Percentiles rank a stretch among this genome's conserved stretches.
Conservation (phyloP, 2,329 filamentous ascomycete genomes). For the Aspergillus brunneoviolaceus region DNA sequence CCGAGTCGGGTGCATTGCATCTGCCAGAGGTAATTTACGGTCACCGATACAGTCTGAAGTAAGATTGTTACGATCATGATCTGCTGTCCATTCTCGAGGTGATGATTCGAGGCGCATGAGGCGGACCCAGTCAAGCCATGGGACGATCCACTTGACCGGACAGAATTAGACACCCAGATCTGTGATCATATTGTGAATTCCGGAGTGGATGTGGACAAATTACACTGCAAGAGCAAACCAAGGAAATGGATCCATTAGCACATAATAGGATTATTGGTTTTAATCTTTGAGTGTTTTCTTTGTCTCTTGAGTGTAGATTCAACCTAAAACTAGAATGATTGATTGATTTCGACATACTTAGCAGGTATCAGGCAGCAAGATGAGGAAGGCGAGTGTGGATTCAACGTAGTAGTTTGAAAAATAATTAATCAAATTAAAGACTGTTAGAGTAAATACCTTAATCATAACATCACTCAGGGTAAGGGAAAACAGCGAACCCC, state of each 20-base stretch:
- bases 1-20: background rate
- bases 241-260: background rate
- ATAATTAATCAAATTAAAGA: background rate
- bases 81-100: background rate
- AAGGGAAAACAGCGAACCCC: too few species aligned
- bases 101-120: background rate
- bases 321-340: background rate
- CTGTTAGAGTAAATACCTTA: background rate
- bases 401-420: background rate
- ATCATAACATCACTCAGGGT: too few species aligned
- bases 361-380: background rate
- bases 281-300: background rate
- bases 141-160: background rate
- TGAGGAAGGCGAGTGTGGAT: background rate
- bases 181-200: background rate
- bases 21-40: background rate
- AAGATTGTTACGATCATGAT: background rate
- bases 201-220: background rate
- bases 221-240: background rate
- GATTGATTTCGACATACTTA: constrained; percentile 1
- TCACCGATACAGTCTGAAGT: background rate
- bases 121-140: background rate
- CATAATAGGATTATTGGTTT: background rate
- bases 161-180: background rate
- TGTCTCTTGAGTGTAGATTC: background rate